These are phyloP conservation scores for Candida pseudoglaebosa DNA, from an alignment of 805 yeast genomes.

Conservation along the genomic window DNA sequence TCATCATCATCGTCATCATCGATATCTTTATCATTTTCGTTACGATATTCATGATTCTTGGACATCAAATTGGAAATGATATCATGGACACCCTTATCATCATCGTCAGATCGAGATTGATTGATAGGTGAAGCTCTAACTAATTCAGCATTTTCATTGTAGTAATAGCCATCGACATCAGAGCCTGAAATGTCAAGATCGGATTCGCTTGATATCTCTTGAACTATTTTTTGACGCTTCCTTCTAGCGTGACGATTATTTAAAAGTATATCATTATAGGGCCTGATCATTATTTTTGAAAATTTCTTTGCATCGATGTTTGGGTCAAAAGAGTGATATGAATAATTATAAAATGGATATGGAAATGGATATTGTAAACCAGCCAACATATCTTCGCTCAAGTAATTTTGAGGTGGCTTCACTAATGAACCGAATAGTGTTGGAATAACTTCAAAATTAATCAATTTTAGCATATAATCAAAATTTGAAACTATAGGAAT, in stretches of 20 bases:
- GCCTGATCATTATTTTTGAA: slow-evolving; percentile 22
- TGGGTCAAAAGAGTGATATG: slow-evolving; percentile 35
- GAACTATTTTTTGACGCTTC: slow-evolving; percentile 3
- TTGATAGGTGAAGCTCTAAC: slow-evolving; percentile 1
- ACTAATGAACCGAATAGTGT: slow-evolving; percentile 38
- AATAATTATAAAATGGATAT: slow-evolving; percentile 42
- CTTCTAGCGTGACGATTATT: slow-evolving; percentile 11
- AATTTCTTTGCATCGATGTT: slow-evolving; percentile 23
- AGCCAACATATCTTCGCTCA: slow-evolving; percentile 31
- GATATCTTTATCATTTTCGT: slow-evolving; percentile 4
- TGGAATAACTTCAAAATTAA: slow-evolving; percentile 30
- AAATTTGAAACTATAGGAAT: slow-evolving; percentile 28
- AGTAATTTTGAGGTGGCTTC: slow-evolving; percentile 36
- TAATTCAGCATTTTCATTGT: neutral
- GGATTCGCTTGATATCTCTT: neutral
- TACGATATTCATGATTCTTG: slow-evolving; percentile 1
- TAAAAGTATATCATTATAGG: slow-evolving; percentile 35
- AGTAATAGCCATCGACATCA: slow-evolving; percentile 1
- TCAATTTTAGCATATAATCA: slow-evolving; percentile 28
- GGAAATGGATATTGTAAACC: slow-evolving; percentile 45
- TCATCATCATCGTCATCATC: slow-evolving; percentile 4
- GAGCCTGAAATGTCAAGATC: neutral
- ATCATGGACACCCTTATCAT: slow-evolving; percentile 5
- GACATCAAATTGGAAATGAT: neutral
- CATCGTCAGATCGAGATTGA: neutral